phyloP scores from a whole-genome alignment of 495 filamentous ascomycete genomes.

The Daldinia decipiens region DNA sequence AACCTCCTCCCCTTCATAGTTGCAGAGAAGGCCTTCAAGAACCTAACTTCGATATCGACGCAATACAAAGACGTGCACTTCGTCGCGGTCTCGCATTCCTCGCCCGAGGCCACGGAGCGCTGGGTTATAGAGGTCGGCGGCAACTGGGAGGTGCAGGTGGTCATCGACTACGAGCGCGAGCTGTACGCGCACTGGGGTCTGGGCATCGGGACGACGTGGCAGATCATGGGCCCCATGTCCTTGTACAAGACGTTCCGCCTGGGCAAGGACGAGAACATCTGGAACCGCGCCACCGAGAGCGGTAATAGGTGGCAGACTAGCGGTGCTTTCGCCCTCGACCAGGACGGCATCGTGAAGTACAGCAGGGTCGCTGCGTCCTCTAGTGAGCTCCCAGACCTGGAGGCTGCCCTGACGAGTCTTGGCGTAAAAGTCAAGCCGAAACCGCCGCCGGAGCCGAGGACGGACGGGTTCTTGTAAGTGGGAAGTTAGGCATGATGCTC shows the following conservation, averaged over 20 bases:
- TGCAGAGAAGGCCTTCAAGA: conserved; percentile 68
- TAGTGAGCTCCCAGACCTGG: conserved; percentile 52
- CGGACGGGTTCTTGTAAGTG: conserved; percentile 38
- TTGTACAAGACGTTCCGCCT: conserved; percentile 61
- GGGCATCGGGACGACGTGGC: conserved; percentile 61
- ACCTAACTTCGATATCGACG: conserved; percentile 56
- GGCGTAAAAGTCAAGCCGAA: conserved; percentile 36
- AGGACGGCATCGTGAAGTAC: conserved; percentile 62
- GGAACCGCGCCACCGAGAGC: conserved; percentile 64
- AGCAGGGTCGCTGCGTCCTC: conserved; percentile 51
- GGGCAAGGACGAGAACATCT: conserved; percentile 64
- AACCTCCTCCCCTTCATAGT: conserved; percentile 41
- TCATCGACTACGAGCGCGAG: conserved; percentile 63
- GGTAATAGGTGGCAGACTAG: conserved; percentile 67
- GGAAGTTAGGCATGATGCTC: background rate
- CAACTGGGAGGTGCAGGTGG: conserved; percentile 60
- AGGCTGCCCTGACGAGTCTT: conserved; percentile 23
- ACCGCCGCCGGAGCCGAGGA: conserved; percentile 34
- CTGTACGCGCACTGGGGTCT: conserved; percentile 67
- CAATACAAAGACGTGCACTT: conserved; percentile 61
- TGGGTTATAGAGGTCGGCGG: conserved; percentile 66
- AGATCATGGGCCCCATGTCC: conserved; percentile 57
- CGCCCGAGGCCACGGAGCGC: conserved; percentile 58
- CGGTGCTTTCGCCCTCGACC: conserved; percentile 66
- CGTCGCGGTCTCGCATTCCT: conserved; percentile 68